phyloP scores from a whole-genome alignment of 2,329 filamentous ascomycete species.

The Claviceps pusilla region DNA sequence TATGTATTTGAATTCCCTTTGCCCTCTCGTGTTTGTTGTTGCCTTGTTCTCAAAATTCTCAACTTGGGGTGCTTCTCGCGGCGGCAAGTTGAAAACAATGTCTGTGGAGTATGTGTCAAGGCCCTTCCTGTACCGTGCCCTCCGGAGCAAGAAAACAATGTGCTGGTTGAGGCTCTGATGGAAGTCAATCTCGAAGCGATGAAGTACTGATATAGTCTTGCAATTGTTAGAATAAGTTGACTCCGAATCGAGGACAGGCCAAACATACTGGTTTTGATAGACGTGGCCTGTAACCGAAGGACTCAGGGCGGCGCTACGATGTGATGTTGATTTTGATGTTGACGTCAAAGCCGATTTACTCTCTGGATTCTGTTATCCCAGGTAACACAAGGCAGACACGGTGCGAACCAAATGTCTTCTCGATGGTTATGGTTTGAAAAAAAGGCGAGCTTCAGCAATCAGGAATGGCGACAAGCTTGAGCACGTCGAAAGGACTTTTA shows the following conservation, averaged over 20 bases:
- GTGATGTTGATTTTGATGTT: neutral
- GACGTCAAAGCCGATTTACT: neutral
- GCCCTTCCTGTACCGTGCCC: neutral
- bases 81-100: neutral
- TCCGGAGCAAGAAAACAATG: neutral
- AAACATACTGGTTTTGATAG: slow-evolving; percentile 1
- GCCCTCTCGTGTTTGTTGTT: neutral
- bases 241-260: neutral
- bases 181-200: neutral
- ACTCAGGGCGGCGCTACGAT: neutral
- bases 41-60: neutral
- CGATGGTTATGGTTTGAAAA: neutral
- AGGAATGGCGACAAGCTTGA: neutral
- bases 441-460: neutral
- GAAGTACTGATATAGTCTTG: neutral
- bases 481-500: neutral
- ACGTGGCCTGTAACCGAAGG: neutral
- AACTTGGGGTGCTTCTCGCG: neutral
- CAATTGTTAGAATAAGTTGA: neutral
- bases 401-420: neutral
- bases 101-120: neutral
- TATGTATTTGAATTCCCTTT: neutral
- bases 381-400: neutral
- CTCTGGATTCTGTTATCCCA: neutral
- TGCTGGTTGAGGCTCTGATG: slow-evolving; percentile 8